These are phyloP conservation scores for Hirschioporus abietinus DNA, from an alignment of 768 basidiomycete species.

Conservation along the genomic window DNA sequence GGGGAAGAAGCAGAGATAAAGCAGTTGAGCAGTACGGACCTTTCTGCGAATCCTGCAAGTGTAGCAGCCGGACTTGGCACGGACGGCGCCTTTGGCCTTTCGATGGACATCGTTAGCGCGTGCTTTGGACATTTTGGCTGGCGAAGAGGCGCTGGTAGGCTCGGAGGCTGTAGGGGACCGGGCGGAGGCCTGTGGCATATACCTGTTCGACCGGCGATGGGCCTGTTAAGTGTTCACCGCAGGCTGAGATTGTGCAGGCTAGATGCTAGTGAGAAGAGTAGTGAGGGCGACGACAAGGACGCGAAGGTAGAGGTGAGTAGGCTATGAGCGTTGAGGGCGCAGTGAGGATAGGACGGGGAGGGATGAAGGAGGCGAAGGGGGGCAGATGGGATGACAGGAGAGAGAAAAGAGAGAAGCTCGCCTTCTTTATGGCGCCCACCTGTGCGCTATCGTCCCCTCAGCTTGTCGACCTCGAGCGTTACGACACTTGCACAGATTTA, in stretches of 20 bases:
- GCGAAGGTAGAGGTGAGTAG: too few relatives aligned
- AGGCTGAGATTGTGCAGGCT: slow-evolving; percentile 6
- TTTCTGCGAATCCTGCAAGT: slow-evolving; percentile 84
- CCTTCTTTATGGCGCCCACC: slow-evolving; percentile 11
- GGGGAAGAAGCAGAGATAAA: background rate
- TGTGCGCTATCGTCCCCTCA: slow-evolving; percentile 3
- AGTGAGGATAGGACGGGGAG: slow-evolving; percentile 23
- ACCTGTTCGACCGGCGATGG: slow-evolving; percentile 15
- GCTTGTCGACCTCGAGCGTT: slow-evolving; percentile 2
- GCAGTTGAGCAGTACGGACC: slow-evolving; percentile 35
- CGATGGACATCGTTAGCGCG: slow-evolving; percentile 46
- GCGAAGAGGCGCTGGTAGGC: slow-evolving; percentile 26
- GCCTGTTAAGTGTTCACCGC: background rate
- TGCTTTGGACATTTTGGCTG: slow-evolving; percentile 40
- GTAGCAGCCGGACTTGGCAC: slow-evolving; percentile 87
- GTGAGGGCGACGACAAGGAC: slow-evolving; percentile 22
- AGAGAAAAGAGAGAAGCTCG: slow-evolving; percentile 14
- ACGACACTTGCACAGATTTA: background rate
- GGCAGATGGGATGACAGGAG: slow-evolving; percentile 12
- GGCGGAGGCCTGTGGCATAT: slow-evolving; percentile 16
- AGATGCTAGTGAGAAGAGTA: slow-evolving; percentile 14
- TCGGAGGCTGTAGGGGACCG: slow-evolving; percentile 29
- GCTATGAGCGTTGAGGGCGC: too few relatives aligned
- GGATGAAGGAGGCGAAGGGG: slow-evolving; percentile 24
- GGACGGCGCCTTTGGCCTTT: slow-evolving; percentile 75